Conservation (phyloP, 139 green algal species). For the Nannochloris sp. region DNA sequence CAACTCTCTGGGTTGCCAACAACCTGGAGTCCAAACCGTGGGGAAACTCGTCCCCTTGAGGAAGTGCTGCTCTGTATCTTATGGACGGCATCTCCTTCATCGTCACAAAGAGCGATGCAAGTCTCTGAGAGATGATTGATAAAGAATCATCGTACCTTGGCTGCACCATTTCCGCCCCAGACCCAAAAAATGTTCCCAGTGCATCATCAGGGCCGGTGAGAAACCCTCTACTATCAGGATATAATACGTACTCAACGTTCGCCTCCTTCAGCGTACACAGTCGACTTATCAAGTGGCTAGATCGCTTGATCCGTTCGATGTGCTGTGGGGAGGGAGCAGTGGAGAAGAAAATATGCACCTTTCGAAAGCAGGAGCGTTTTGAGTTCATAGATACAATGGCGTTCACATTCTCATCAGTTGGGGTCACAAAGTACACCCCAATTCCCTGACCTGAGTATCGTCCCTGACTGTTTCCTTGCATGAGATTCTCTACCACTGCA, state of each 20-base stretch:
- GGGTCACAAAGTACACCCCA: slow-evolving; percentile 84
- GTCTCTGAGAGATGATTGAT: slow-evolving; percentile 37
- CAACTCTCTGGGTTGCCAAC: slow-evolving; percentile 56
- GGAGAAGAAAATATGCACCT: slow-evolving; percentile 87
- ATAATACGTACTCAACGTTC: slow-evolving; percentile 70
- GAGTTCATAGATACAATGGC: slow-evolving; percentile 41
- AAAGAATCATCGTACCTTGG: slow-evolving; percentile 24
- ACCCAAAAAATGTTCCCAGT: slow-evolving; percentile 42
- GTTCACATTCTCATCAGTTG: slow-evolving; percentile 44
- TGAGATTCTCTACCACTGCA: slow-evolving; percentile 70
- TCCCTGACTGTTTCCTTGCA: neutral
- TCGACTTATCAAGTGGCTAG: slow-evolving; percentile 20
- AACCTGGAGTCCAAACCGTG: slow-evolving; percentile 37
- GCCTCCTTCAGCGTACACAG: slow-evolving; percentile 71
- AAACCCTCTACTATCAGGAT: slow-evolving; percentile 74
- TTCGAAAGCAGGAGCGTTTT: slow-evolving; percentile 43
- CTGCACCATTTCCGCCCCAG: slow-evolving; percentile 13
- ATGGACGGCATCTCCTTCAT: slow-evolving; percentile 69
- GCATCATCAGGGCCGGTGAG: slow-evolving; percentile 62
- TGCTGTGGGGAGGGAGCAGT: slow-evolving; percentile 30
- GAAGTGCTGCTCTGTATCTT: slow-evolving; percentile 40
- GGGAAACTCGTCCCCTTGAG: slow-evolving; percentile 45
- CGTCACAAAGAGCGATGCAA: slow-evolving; percentile 54
- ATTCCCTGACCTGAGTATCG: slow-evolving; percentile 18
- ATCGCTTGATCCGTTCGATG: slow-evolving; percentile 45